These are phyloP conservation scores for Prunus padus DNA, from an alignment of 306 rosid genomes.

Conservation along the genomic window DNA sequence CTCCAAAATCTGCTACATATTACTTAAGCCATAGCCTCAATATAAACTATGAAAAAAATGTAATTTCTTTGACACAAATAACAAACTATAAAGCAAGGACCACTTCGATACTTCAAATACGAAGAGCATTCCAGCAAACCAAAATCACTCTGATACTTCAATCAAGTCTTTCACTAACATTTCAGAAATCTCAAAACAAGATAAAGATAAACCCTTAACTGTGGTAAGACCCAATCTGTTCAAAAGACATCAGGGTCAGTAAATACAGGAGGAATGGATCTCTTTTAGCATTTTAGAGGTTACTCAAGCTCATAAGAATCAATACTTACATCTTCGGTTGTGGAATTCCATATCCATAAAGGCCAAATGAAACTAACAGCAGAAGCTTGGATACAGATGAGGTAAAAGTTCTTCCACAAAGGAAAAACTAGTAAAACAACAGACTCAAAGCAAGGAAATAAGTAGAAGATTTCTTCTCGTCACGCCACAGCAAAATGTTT, in stretches of 20 bases:
- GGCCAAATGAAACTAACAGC: constrained; percentile 40
- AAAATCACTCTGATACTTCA: constrained; percentile 50
- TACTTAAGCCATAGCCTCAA: neutral
- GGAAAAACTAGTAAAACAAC: constrained; percentile 74
- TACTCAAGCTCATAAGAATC: constrained; percentile 17
- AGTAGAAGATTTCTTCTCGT: constrained; percentile 73
- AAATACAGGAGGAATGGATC: constrained; percentile 1
- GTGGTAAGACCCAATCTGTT: constrained; percentile 48
- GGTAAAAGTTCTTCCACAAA: constrained; percentile 60
- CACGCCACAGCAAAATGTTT: constrained; percentile 79
- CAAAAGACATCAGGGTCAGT: constrained; percentile 29
- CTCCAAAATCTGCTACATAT: neutral
- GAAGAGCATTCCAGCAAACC: neutral
- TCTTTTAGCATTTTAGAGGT: neutral
- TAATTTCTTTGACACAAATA: neutral
- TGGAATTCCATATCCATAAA: constrained; percentile 56
- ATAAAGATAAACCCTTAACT: constrained; percentile 34
- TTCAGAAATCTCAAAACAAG: constrained; percentile 58
- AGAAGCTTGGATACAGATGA: constrained; percentile 59
- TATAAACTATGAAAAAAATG: no score
- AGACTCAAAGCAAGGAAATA: constrained; percentile 54
- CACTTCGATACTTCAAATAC: neutral
- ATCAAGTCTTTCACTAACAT: constrained; percentile 38
- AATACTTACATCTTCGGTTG: constrained; percentile 57
- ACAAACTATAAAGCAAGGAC: neutral